Conservation (phyloP, 2,329 filamentous ascomycete species). For the Verticillium albo-atrum region DNA sequence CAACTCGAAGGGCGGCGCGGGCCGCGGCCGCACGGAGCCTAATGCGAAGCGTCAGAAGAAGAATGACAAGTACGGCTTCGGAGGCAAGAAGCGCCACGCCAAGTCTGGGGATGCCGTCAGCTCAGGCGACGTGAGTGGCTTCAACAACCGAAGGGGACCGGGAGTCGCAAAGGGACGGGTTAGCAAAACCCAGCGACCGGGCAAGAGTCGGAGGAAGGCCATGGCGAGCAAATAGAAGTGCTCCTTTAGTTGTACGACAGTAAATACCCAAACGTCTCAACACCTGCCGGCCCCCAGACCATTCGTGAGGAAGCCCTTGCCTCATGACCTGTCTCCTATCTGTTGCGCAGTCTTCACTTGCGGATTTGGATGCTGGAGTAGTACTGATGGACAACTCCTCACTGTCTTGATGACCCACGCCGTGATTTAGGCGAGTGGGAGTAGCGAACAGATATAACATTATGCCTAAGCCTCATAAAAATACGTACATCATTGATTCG, state of each 20-base stretch:
- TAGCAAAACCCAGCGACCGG: slow-evolving; percentile 36
- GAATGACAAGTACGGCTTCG: slow-evolving; percentile 90
- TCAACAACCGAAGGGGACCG: slow-evolving; percentile 86
- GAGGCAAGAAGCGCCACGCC: slow-evolving; percentile 85
- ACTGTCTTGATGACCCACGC: no score
- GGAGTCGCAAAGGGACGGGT: slow-evolving; percentile 30
- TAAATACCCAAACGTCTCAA: background rate
- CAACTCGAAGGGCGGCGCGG: slow-evolving; percentile 36
- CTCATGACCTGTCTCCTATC: background rate
- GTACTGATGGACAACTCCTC: no score
- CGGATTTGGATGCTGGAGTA: no score
- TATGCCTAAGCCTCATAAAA: slow-evolving; percentile 11
- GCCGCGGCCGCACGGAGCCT: slow-evolving; percentile 27
- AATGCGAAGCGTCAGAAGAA: slow-evolving; percentile 86
- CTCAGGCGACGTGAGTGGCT: slow-evolving; percentile 74
- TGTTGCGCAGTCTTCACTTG: no score
- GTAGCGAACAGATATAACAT: slow-evolving; percentile 3
- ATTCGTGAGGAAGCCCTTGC: background rate
- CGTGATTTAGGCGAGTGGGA: background rate
- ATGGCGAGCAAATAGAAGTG: slow-evolving; percentile 28
- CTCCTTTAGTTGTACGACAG: slow-evolving; percentile 9
- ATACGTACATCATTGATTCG: slow-evolving; percentile 10
- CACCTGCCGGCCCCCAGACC: background rate
- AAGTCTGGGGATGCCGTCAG: slow-evolving; percentile 90
- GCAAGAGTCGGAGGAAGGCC: slow-evolving; percentile 49